A percentile compares a stretch with the other conserved stretches of the same genome.
These are phyloP conservation scores for Elsinoe batatas DNA, from an alignment of 2,329 filamentous ascomycete genomes.

Conservation along the genomic window DNA sequence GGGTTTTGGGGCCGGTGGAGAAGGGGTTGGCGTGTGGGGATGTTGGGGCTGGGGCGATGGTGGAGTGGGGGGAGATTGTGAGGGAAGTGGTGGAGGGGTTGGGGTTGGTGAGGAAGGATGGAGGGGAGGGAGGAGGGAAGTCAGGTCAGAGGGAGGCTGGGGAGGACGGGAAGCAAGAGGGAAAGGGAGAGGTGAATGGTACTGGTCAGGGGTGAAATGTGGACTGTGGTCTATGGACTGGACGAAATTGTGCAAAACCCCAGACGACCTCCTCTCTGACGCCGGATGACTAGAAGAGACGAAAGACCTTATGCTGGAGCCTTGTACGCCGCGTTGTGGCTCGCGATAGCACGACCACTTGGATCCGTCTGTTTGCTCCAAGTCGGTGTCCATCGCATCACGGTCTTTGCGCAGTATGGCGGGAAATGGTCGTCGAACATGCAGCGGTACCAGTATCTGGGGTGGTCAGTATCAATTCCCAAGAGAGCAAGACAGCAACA, in stretches of 20 bases:
- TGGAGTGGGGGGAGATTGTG: conserved; percentile 68
- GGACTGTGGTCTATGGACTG: background rate
- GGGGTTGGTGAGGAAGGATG: conserved; percentile 13
- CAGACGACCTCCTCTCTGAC: background rate
- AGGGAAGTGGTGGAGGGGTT: conserved; percentile 45
- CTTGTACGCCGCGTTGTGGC: conserved; percentile 28
- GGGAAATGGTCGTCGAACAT: conserved; percentile 99
- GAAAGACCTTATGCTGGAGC: conserved; percentile 1
- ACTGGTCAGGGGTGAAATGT: background rate
- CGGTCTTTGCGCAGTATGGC: conserved; percentile 77
- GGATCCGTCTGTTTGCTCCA: conserved; percentile 97
- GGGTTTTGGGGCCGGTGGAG: conserved; percentile 61
- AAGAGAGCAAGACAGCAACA: conserved; percentile 18
- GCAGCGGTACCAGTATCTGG: conserved; percentile 84
- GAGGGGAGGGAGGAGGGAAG: background rate
- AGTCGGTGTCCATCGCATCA: conserved; percentile 92
- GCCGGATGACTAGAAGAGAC: background rate
- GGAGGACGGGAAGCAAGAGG: background rate
- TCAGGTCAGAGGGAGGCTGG: background rate
- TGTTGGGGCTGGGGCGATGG: conserved; percentile 72
- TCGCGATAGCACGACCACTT: conserved; percentile 57
- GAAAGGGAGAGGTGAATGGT: background rate
- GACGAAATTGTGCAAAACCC: background rate
- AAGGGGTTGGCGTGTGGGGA: conserved; percentile 82
- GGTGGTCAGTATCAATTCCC: background rate